Conservation (phyloP, 2,329 filamentous ascomycete species). For the Sarocladiaceae sp. region DNA sequence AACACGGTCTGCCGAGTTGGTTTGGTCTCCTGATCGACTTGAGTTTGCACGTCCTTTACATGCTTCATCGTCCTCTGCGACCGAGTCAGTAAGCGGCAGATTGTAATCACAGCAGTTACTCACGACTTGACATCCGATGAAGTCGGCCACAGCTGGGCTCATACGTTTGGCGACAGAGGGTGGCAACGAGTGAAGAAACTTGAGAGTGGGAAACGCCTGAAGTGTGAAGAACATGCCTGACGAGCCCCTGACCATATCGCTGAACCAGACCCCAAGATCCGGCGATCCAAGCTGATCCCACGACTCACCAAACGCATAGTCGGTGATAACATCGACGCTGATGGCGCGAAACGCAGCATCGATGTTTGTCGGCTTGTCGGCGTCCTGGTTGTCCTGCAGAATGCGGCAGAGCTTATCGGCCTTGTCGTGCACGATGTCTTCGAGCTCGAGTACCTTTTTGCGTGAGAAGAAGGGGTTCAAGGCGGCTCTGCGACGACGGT, state of each 20-base stretch:
- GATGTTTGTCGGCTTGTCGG: constrained; percentile 9
- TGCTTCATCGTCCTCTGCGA: constrained; percentile 1
- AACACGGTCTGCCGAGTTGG: not conserved
- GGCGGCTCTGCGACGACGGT: constrained; percentile 14
- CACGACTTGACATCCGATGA: constrained; percentile 3
- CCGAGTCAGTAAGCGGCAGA: not conserved
- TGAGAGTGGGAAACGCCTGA: constrained; percentile 1
- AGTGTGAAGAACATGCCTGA: constrained; percentile 6
- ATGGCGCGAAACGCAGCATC: constrained; percentile 13
- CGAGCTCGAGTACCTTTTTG: constrained; percentile 14
- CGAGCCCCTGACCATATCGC: constrained; percentile 4
- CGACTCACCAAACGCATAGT: constrained; percentile 15
- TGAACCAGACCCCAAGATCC: constrained; percentile 13
- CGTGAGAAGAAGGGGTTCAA: constrained; percentile 16
- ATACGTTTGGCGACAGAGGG: not conserved
- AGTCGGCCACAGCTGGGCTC: constrained; percentile 4
- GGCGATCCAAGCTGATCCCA: constrained; percentile 13
- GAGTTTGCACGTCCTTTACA: not conserved
- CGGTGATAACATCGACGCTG: constrained; percentile 13
- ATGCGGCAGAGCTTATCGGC: constrained; percentile 8
- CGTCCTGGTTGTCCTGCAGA: not conserved
- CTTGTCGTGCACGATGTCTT: constrained; percentile 7
- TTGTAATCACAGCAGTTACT: not conserved
- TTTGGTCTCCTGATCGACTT: constrained; percentile 5
- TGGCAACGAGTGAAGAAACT: constrained; percentile 1